Percentiles rank a stretch among this genome's conserved stretches.
Evolutionary conservation across 169 alveolate genomes (phyloP).

Genomic region (Eimeria sp.): DNA sequence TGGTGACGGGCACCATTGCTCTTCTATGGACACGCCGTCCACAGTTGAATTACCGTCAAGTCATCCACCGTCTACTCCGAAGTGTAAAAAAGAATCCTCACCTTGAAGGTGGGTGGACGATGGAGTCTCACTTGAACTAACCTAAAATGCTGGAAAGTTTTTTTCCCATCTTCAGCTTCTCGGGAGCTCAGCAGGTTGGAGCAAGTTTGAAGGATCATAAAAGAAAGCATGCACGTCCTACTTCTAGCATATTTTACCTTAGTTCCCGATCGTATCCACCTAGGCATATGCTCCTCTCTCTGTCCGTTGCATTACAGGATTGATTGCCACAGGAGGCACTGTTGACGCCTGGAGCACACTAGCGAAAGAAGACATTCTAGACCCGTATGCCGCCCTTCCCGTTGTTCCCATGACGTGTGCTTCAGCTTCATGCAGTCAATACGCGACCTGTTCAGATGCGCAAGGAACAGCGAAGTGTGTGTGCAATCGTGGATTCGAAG

Average conservation of each 20-base stretch:
- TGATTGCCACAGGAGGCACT: slow-evolving; percentile 52
- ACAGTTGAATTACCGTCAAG: slow-evolving; percentile 82
- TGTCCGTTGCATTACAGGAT: not conserved
- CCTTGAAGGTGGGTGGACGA: slow-evolving; percentile 57
- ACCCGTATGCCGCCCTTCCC: slow-evolving; percentile 67
- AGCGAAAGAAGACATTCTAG: slow-evolving; percentile 44
- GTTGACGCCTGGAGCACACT: slow-evolving; percentile 75
- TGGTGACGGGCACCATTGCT: slow-evolving; percentile 88
- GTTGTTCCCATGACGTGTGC: slow-evolving; percentile 57
- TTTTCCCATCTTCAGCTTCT: not conserved
- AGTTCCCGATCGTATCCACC: not conserved
- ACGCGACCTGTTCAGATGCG: slow-evolving; percentile 41
- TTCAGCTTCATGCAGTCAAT: slow-evolving; percentile 58
- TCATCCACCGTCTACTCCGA: slow-evolving; percentile 81
- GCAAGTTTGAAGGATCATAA: not conserved
- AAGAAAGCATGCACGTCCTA: not conserved
- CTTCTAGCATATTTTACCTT: not conserved
- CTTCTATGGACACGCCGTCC: slow-evolving; percentile 86
- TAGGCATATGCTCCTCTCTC: not conserved
- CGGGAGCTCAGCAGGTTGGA: not conserved
- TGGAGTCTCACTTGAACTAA: not conserved
- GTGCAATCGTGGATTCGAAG: slow-evolving; percentile 81
- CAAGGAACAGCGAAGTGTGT: slow-evolving; percentile 70
- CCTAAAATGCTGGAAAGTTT: not conserved
- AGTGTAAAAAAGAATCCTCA: slow-evolving; percentile 78